Base-by-base conservation (phyloP, 352 stramenopile species). In the Phytophthora cryptogea region DNA sequence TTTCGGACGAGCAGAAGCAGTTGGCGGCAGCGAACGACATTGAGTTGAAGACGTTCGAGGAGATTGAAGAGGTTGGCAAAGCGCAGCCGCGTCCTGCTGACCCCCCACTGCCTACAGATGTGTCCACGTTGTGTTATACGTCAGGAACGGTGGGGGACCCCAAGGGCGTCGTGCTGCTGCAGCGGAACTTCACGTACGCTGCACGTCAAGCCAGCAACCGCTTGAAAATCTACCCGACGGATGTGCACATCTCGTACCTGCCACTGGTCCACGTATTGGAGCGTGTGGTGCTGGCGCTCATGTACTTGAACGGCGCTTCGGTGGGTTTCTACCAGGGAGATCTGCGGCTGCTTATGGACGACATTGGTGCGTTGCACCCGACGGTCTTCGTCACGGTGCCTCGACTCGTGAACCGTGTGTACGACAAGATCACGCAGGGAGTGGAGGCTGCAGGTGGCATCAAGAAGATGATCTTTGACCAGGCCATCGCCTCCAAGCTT, bases 201-300 rank as follows among this genome's bases (percentile, higher is more conserved):
- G 59, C 44, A 4, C 27, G 30, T 8, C 41, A 61, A 42, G 59
- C 51, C n/a, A 48, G 43, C 37, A 55, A 70, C 14, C 54, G 71
- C 23, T 27, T 80, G 11, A 37, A 47, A 14, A 60, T 74, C 39
- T 58, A 76, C 36, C 35, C 66, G 20, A 76, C 59, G 8, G 94
- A 98, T 69, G 69, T 93, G 9, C 92, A 98, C 68, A 70, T 98
- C 14, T 97, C 85, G 27, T 99, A 99, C 73, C 75, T 99, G 31
- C 96, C 96, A 14, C 69, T 99, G 9, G 82, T 96, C 1, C 96
- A 99, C 76, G 96, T 99, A 33, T 97, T 98, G 55, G 96, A 99
- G 78, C 83, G 95, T 4, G 71, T 90, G 8, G 80, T 98, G 27
- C 89, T 96, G 8, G 82, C 74, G 26, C 49, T 74, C 11, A 62